Base-by-base conservation (phyloP, 768 basidiomycete species). In the Podaxis sp. region DNA sequence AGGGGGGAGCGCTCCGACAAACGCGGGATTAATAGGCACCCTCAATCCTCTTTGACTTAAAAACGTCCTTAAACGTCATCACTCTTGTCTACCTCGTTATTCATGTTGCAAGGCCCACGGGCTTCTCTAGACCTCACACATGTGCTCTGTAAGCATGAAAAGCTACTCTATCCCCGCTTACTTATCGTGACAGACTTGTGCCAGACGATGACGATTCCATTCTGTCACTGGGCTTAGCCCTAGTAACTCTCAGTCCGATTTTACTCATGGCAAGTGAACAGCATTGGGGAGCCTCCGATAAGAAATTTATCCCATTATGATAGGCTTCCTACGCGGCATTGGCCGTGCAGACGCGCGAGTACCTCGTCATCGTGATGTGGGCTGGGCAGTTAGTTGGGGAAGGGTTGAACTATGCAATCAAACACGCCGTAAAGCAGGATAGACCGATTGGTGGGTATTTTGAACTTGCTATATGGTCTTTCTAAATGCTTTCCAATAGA, bases 341-440 rank as follows among this genome's bases (percentile, higher is more conserved):
- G 9, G 82, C 86, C 1, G 80, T 91, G 2, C 84, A 88, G 63
- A 90, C 88, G 3, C 86, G 92, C 28, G 92, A 94, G 71, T 81
- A 89, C 54, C 74, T 87, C n/a, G 81, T 94, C 69, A 80, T 92
- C 62, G 79, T 85, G 47, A 93, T 93, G 91, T 91, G 91, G 88
- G 79, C 79, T 0, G 92, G 92, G 35, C 92, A 94, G 69, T 69
- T 91, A 57, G 74, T 79, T 3, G 87, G 88, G 36, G 92, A 93
- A 69, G 83, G 70, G 2, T 70, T 90, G 61, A 94, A 92, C 65
- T 84, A 80, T 69, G 68, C 85, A 28, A 67, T 93, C 23, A 94
- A 94, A 70, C 85, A 77, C 50, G 61, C 77, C 40, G 72, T 93
- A 40, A 88, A 86, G 68, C 78, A 91, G 67, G 84, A 84, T 23